phyloP scores from a whole-genome alignment of 352 stramenopile genomes.

The Plasmopara viticola region DNA sequence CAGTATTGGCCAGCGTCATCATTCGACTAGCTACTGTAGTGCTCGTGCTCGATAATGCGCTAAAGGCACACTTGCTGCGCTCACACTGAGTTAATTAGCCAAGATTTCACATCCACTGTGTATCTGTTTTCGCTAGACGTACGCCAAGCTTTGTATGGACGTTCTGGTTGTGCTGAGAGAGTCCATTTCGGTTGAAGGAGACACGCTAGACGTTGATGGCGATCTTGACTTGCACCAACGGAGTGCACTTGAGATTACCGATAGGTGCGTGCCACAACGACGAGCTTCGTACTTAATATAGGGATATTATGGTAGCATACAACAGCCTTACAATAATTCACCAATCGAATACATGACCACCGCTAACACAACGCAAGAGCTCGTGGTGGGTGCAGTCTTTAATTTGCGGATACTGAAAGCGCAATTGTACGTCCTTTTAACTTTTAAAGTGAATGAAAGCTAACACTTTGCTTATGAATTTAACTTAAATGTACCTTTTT shows the following conservation, averaged over 20 bases:
- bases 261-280: constrained; percentile 21
- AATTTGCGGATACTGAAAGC: constrained; percentile 30
- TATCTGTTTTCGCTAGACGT: constrained; percentile 16
- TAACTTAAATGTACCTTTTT: constrained; percentile 27
- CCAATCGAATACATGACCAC: constrained; percentile 39
- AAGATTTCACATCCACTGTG: background rate
- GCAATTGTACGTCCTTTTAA: constrained; percentile 35
- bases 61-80: constrained; percentile 23
- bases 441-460: background rate
- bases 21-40: constrained; percentile 44
- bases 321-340: constrained; percentile 29
- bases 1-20: constrained; percentile 36
- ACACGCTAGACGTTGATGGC: constrained; percentile 42
- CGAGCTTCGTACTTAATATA: background rate
- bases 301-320: constrained; percentile 15
- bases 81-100: background rate
- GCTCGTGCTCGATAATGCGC: constrained; percentile 53
- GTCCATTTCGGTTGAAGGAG: constrained; percentile 31
- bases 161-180: constrained; percentile 35
- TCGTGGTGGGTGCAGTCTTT: constrained; percentile 33
- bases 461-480: background rate
- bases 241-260: constrained; percentile 34
- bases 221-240: constrained; percentile 52
- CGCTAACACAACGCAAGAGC: constrained; percentile 28
- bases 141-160: constrained; percentile 63